Evolutionary conservation across 2,329 filamentous ascomycete genomes (phyloP).

Genomic region (Kalaharituber pfeilii): DNA sequence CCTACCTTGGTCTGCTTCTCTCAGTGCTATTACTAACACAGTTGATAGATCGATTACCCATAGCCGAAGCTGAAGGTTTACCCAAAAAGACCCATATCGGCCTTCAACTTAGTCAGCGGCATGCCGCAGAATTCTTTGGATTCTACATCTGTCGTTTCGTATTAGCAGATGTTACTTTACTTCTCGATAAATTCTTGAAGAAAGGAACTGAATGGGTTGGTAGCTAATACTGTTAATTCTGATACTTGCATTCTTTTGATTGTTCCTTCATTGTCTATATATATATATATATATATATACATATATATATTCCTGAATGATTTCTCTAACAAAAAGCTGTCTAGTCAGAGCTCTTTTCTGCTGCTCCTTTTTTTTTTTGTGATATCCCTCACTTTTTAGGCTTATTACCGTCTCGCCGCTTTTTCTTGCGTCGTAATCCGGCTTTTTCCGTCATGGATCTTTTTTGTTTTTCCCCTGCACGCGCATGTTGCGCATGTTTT

Average conservation of each 20-base stretch:
- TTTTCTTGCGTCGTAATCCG: no score
- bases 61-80: slow-evolving; percentile 15
- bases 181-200: slow-evolving; percentile 96
- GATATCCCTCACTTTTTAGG: no score
- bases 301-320: no score
- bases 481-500: no score
- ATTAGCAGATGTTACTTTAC: slow-evolving; percentile 61
- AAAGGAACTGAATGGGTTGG: slow-evolving; percentile 83
- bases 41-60: slow-evolving; percentile 11
- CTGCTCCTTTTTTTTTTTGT: no score
- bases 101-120: slow-evolving; percentile 77
- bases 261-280: neutral
- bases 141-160: slow-evolving; percentile 95
- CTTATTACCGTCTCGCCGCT: no score
- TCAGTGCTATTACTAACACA: slow-evolving; percentile 3
- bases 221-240: neutral
- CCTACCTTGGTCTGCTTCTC: neutral
- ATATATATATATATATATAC: no score
- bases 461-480: no score
- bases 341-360: no score
- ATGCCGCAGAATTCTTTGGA: slow-evolving; percentile 92
- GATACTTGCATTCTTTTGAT: neutral
- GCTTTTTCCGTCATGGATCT: no score
- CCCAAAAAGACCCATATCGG: slow-evolving; percentile 84
- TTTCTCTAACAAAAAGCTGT: no score